These are phyloP conservation scores for Martensiomyces pterosporus DNA, from an alignment of 192 early-diverging fungal species.

Conservation along the genomic window DNA sequence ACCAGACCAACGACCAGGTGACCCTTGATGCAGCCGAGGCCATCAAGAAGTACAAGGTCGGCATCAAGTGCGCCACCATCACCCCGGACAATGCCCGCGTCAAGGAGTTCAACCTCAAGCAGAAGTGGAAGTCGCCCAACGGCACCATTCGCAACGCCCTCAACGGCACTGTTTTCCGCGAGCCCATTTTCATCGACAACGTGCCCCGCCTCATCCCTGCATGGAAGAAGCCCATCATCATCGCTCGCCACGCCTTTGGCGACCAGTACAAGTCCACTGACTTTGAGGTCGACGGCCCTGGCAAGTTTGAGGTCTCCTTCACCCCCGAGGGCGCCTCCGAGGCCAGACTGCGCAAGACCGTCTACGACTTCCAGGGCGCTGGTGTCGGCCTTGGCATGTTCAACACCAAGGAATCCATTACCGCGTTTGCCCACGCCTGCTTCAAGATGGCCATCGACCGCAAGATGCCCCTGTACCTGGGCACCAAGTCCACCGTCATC, in stretches of 20 bases:
- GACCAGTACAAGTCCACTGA: conserved; percentile 99
- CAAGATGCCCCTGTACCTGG: conserved; percentile 90
- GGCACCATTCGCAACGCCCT: conserved; percentile 96
- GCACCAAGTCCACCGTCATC: conserved; percentile 96
- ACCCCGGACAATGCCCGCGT: conserved; percentile 95
- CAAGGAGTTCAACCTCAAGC: conserved; percentile 91
- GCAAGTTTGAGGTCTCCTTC: conserved; percentile 87
- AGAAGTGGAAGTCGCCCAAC: conserved; percentile 99
- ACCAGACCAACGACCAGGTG: conserved; percentile 90
- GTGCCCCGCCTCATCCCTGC: conserved; percentile 90
- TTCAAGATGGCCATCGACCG: conserved; percentile 89
- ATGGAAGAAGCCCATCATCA: conserved; percentile 92
- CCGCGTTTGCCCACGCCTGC: conserved; percentile 91
- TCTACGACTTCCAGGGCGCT: conserved; percentile 79
- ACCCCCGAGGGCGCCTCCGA: conserved; percentile 76
- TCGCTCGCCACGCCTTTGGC: conserved; percentile 96
- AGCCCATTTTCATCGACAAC: conserved; percentile 90
- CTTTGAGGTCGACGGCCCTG: conserved; percentile 85
- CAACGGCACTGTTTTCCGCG: conserved; percentile 97
- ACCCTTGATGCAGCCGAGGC: conserved; percentile 95
- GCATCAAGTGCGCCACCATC: conserved; percentile 99
- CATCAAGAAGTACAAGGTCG: conserved; percentile 94
- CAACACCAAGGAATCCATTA: conserved; percentile 87
- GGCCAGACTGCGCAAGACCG: conserved; percentile 57
- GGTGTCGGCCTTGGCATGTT: conserved; percentile 98